Conservation (phyloP, 2,329 filamentous ascomycete species). For the Rutstroemia sp. region DNA sequence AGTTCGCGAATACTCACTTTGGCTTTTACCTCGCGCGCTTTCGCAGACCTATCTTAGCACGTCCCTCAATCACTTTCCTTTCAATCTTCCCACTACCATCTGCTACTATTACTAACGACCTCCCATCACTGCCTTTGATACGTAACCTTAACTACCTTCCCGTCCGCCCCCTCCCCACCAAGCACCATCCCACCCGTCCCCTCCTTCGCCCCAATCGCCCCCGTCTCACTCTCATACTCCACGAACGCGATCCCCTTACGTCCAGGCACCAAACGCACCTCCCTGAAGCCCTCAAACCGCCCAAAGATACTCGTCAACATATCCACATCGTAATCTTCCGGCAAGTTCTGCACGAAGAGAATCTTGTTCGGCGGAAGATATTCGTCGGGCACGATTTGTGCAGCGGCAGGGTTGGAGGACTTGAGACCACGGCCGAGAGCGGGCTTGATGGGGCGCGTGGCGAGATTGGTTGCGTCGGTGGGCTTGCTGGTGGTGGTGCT, state of each 20-base stretch:
- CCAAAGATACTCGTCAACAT: constrained; percentile 73
- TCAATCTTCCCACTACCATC: not conserved
- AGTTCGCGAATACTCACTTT: not conserved
- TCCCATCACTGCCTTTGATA: constrained; percentile 75
- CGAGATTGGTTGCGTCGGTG: constrained; percentile 33
- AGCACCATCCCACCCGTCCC: constrained; percentile 80
- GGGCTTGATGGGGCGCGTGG: constrained; percentile 58
- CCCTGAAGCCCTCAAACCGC: constrained; percentile 87
- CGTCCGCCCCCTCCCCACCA: constrained; percentile 60
- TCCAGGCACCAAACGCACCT: constrained; percentile 83
- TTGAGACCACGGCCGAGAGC: constrained; percentile 70
- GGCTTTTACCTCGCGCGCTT: not conserved
- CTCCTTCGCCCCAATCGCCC: constrained; percentile 90
- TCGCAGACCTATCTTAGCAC: not conserved
- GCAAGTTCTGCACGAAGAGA: constrained; percentile 86
- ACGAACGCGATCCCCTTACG: constrained; percentile 89
- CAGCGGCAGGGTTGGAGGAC: constrained; percentile 57
- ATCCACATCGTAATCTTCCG: constrained; percentile 78
- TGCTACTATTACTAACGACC: not conserved
- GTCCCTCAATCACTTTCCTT: not conserved
- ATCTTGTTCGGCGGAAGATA: constrained; percentile 97
- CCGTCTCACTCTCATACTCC: constrained; percentile 86
- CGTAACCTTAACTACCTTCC: constrained; percentile 83
- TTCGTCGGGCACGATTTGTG: constrained; percentile 86
- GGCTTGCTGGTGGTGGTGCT: constrained; percentile 65